Evolutionary conservation across 2,329 filamentous ascomycete genomes (phyloP), one percentile per base, ranked within the genome.

Genomic region (Penicillium sumatraense): DNA sequence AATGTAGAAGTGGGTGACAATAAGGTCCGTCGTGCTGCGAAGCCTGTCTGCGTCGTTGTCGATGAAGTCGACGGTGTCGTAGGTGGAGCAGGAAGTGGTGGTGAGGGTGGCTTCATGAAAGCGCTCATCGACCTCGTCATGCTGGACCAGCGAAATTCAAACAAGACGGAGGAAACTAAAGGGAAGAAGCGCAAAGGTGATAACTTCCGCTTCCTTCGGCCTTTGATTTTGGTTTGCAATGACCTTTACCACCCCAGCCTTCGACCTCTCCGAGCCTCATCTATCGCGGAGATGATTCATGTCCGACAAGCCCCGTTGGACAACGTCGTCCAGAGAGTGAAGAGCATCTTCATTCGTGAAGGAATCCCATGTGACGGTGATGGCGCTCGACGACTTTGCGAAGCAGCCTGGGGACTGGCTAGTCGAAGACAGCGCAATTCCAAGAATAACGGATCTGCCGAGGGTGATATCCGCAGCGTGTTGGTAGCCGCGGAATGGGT

Each of bases 41-140:
- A 88, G 56, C 96, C 95, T 0, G 87, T 97, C 0, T 99, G 95
- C 64, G 90, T 99, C 3, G 83, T 99, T 2, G 91, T 99, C 1
- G 95, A 99, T 68, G 95, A 99, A 75, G 95, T 98, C 1, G 95
- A 99, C 69, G 95, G 95, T 36, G 95, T 96, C 0, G 91, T 96
- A 2, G 83, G 89, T 20, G 92, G 93, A 10, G 87, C 89, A 47
- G 88, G 89, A 5, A 80, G 81, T 21, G 86, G 88, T 24, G 90
- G 92, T 33, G 95, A 99, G 70, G 93, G 93, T 49, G 95, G 95
- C 0, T 99, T 99, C 63, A 87, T 99, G 74, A 96, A 92, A 71
- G 95, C 95, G 1, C 78, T 99, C 56, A 93, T 99, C 59, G 95
- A 99, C 65, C 82, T 99, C 3, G 88, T 98, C 42, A 80, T 89